Base-by-base conservation (phyloP, 805 yeast genomes). In the Millerozyma acaciae region DNA sequence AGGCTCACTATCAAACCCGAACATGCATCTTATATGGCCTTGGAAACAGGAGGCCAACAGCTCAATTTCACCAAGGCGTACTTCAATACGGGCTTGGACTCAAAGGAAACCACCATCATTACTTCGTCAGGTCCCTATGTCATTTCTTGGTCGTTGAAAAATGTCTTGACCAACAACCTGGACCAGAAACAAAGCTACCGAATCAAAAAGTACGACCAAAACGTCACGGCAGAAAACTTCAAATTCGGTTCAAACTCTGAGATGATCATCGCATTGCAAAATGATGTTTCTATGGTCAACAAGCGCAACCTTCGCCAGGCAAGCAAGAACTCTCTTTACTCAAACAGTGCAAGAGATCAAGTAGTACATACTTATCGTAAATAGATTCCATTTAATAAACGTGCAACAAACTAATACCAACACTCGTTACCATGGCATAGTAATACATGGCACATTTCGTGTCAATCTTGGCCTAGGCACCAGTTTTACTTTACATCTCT, bases 51-150 rank as follows among this genome's bases (percentile, higher is more conserved):
- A 28, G 68, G 67, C 4, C 57, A 60, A 33, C 68, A 75, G 2
- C 55, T 84, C 10, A 49, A 60, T 15, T 87, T 86, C 55, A 77
- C 93, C 3, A 70, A 70, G 37, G 96, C 95, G 4, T 73, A 74
- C 44, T 88, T 88, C 68, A 84, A 88, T 55, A 69, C 81, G 16
- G 87, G 87, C 26, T 35, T 75, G n/a, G 69, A 71, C 30, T 53
- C 75, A 16, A 75, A 73, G 40, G 93, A 82, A 50, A 78, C 83
- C 13, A 68, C 80, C 2, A 83, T 88, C 32, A 78, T 86, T 16
- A 73, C 95, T 1, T 78, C 90, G 4, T 68, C 81, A 2, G 96
- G 96, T 2, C 90, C 89, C 13, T 88, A 77, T 56, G 82, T 87
- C 16, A 73, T 88, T 15, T 71, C 84, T 1, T 88, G 96, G 96